Evolutionary conservation across 2,329 filamentous ascomycete genomes (phyloP).

Genomic region (Thielaviopsis euricoi): DNA sequence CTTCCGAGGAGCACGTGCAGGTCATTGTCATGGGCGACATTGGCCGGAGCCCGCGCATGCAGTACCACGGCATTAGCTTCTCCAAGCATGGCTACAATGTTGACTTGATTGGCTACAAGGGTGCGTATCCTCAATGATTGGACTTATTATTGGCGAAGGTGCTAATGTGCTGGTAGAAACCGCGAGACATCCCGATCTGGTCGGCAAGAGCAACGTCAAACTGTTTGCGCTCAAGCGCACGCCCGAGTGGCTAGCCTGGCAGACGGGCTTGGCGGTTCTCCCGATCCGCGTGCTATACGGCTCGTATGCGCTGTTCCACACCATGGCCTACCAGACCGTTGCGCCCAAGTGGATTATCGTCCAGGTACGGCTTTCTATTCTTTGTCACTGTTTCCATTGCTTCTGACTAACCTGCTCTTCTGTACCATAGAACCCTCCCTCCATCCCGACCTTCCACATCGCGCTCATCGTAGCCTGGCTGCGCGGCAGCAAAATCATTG

Average conservation of each 20-base stretch:
- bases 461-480: constrained; percentile 56
- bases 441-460: constrained; percentile 75
- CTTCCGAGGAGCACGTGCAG: constrained; percentile 39
- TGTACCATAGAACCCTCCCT: constrained; percentile 62
- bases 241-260: constrained; percentile 47
- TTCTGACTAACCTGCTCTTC: constrained; percentile 12
- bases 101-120: constrained; percentile 74
- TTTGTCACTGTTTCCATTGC: neutral
- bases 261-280: constrained; percentile 9
- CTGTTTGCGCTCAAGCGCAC: constrained; percentile 55
- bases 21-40: constrained; percentile 90
- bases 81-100: constrained; percentile 67
- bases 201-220: constrained; percentile 49
- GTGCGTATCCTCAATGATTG: constrained; percentile 28
- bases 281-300: constrained; percentile 12
- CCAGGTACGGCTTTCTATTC: constrained; percentile 34
- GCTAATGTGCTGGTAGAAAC: constrained; percentile 45
- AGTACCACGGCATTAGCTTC: constrained; percentile 91
- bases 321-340: constrained; percentile 57
- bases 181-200: constrained; percentile 61
- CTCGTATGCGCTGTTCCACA: constrained; percentile 49
- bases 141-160: neutral
- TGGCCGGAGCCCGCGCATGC: constrained; percentile 91
- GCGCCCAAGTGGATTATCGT: constrained; percentile 75
- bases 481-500: constrained; percentile 65